Conservation (phyloP, 164 flowering plant species). For the Berberis vulgaris region DNA sequence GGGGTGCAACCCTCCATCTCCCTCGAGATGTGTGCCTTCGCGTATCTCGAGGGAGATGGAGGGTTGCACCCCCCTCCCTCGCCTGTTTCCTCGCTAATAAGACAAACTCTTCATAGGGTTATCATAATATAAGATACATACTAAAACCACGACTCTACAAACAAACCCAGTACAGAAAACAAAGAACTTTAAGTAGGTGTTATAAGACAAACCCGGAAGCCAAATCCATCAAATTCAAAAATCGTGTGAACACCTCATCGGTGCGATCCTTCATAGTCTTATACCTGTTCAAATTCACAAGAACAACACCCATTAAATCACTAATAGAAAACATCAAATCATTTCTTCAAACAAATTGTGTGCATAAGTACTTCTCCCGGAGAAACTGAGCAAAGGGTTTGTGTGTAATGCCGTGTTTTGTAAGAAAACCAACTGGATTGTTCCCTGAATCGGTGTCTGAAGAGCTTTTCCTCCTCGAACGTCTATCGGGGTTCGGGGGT, state of each 20-base stretch:
- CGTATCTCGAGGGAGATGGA: no score
- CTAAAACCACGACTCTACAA: background rate
- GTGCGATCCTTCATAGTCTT: constrained; percentile 68
- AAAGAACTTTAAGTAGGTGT: background rate
- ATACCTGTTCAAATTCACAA: constrained; percentile 32
- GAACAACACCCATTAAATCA: background rate
- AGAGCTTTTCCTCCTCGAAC: constrained; percentile 12
- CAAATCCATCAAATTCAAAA: constrained; percentile 42
- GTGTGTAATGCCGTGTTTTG: constrained; percentile 55
- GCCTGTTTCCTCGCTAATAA: no score
- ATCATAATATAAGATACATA: no score
- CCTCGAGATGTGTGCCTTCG: no score
- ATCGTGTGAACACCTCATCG: constrained; percentile 46
- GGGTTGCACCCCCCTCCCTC: no score
- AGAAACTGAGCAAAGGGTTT: constrained; percentile 73
- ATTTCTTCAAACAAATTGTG: background rate
- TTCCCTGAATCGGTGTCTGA: constrained; percentile 28
- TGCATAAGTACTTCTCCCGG: constrained; percentile 54
- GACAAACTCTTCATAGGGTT: no score
- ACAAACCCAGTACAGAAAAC: background rate
- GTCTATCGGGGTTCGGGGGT: background rate
- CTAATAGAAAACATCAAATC: background rate
- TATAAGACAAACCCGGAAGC: constrained; percentile 63
- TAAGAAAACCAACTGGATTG: constrained; percentile 83
- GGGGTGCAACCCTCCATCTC: no score